phyloP scores from a whole-genome alignment of 371 early-diverging fungal genomes.

The Smittium mucronatum region DNA sequence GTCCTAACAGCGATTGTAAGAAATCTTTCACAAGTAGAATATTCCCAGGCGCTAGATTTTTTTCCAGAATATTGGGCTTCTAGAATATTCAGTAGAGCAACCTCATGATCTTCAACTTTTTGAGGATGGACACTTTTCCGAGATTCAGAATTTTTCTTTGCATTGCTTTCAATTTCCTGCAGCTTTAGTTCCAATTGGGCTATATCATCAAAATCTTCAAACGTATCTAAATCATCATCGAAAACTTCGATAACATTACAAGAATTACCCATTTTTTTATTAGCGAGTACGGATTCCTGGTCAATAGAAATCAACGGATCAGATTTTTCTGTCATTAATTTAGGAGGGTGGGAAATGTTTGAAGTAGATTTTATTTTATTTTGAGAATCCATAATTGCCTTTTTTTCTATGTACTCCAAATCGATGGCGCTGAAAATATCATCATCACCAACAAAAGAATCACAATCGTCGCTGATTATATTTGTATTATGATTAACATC shows the following conservation, averaged over 20 bases:
- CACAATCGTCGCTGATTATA: too few species aligned
- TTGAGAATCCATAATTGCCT: background rate
- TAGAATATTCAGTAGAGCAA: background rate
- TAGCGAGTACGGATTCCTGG: too few species aligned
- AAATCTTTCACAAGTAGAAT: constrained; percentile 11
- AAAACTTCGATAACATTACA: background rate
- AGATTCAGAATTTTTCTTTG: background rate
- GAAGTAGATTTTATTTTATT: background rate
- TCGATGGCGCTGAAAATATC: background rate
- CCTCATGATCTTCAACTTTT: background rate
- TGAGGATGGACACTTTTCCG: background rate
- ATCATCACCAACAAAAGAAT: too few species aligned
- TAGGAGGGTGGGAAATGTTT: background rate
- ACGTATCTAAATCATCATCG: background rate
- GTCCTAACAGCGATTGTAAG: constrained; percentile 6
- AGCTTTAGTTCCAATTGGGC: constrained; percentile 3
- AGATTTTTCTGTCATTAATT: too few species aligned
- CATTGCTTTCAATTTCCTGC: constrained; percentile 6
- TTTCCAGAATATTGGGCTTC: background rate
- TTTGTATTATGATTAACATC: too few species aligned
- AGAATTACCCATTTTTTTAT: too few species aligned
- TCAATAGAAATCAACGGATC: too few species aligned
- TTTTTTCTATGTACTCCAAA: background rate
- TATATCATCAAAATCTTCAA: constrained; percentile 1
- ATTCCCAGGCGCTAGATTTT: background rate